Evolutionary conservation across 768 basidiomycete species (phyloP).

Genomic region (Ramaria sp.): DNA sequence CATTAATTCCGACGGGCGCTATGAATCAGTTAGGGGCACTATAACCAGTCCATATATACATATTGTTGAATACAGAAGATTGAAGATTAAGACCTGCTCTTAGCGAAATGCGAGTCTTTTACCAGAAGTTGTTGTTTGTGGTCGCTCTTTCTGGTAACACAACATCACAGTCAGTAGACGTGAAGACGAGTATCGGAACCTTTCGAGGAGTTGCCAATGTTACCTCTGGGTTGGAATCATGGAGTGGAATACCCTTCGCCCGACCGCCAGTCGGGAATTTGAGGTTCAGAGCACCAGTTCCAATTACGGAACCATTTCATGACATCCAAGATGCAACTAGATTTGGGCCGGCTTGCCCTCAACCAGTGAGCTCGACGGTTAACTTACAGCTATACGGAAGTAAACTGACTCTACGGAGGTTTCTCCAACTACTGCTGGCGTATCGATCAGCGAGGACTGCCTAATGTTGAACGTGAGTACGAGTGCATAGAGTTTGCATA

Average conservation of each 20-base stretch:
- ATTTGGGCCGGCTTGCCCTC: constrained; percentile 49
- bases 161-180: constrained; percentile 19
- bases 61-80: too few relatives aligned
- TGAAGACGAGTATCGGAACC: constrained; percentile 30
- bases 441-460: constrained; percentile 41
- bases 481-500: too few relatives aligned
- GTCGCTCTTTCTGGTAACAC: not conserved
- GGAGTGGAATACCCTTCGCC: constrained; percentile 54
- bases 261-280: constrained; percentile 42
- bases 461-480: constrained; percentile 36
- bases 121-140: not conserved
- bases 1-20: too few relatives aligned
- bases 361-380: constrained; percentile 21
- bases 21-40: too few relatives aligned
- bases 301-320: constrained; percentile 22
- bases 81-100: too few relatives aligned
- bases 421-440: constrained; percentile 23
- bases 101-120: not conserved
- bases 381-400: not conserved
- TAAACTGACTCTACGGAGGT: not conserved
- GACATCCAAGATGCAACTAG: constrained; percentile 30
- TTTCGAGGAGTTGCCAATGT: constrained; percentile 30
- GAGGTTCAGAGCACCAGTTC: constrained; percentile 45
- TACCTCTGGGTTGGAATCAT: constrained; percentile 36
- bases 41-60: too few relatives aligned